A percentile compares a stretch with the other conserved stretches of the same genome.
phyloP scores from a whole-genome alignment of 345 rosid genomes.

The Kandelia obovata region DNA sequence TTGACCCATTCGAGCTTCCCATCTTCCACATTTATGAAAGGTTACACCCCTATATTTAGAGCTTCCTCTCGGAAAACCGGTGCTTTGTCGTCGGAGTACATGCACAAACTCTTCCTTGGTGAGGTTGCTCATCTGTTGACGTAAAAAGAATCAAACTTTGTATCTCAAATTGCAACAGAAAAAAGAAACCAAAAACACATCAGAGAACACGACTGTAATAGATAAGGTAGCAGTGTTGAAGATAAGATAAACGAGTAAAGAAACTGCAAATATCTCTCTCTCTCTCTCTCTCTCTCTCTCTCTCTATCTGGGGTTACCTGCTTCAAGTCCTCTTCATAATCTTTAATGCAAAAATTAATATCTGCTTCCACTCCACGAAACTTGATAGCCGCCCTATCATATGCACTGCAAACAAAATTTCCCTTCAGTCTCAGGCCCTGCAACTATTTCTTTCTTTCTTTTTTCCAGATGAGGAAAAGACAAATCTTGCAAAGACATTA shows the following conservation, averaged over 20 bases:
- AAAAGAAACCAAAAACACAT: conserved; percentile 5
- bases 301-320: conserved; percentile 48
- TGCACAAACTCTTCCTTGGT: conserved; percentile 96
- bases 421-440: neutral
- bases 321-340: conserved; percentile 85
- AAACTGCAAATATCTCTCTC: neutral
- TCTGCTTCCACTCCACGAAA: conserved; percentile 94
- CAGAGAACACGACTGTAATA: conserved; percentile 20
- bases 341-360: conserved; percentile 78
- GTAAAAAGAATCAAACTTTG: conserved; percentile 17
- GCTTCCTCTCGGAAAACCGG: conserved; percentile 94
- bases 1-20: conserved; percentile 99
- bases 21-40: conserved; percentile 95
- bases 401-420: conserved; percentile 54
- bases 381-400: conserved; percentile 97
- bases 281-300: neutral
- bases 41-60: conserved; percentile 96
- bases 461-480: neutral
- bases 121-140: conserved; percentile 71
- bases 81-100: conserved; percentile 92
- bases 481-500: conserved; percentile 5
- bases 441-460: neutral
- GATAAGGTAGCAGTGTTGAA: conserved; percentile 38
- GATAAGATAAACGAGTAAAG: conserved; percentile 27
- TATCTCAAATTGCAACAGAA: conserved; percentile 5